A percentile compares a stretch with the other conserved stretches of the same genome.
Evolutionary conservation across 2,329 filamentous ascomycete genomes (phyloP).

Genomic region (Davidsoniella eucalypti): DNA sequence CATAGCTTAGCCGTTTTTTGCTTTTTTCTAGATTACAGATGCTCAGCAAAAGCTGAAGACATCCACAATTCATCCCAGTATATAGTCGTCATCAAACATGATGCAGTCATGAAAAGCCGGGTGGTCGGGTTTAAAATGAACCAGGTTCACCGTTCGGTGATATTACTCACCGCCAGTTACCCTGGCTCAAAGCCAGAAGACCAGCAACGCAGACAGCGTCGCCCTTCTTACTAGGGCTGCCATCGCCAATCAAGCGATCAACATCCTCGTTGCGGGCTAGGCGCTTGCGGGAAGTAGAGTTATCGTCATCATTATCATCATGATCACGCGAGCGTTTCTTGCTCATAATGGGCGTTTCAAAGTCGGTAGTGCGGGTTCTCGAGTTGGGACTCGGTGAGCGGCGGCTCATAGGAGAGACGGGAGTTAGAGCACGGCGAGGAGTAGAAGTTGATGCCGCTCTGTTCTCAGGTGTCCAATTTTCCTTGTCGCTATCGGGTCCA

Average conservation of each 20-base stretch:
- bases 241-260: slow-evolving; percentile 54
- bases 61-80: neutral
- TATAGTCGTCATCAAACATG: too few relatives aligned
- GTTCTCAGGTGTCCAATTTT: slow-evolving; percentile 60
- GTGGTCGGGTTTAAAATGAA: too few relatives aligned
- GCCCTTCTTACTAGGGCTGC: slow-evolving; percentile 54
- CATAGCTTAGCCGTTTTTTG: neutral
- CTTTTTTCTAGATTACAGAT: neutral
- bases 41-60: neutral
- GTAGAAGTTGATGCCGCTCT: slow-evolving; percentile 20
- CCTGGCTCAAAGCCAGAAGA: slow-evolving; percentile 75
- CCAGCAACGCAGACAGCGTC: slow-evolving; percentile 84
- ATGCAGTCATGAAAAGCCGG: too few relatives aligned
- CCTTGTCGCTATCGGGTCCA: slow-evolving; percentile 50
- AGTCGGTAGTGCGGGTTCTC: neutral
- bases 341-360: slow-evolving; percentile 20
- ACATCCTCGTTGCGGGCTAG: slow-evolving; percentile 38
- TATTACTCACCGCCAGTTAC: slow-evolving; percentile 46
- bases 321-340: slow-evolving; percentile 10
- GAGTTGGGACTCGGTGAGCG: slow-evolving; percentile 11
- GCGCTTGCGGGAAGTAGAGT: slow-evolving; percentile 16
- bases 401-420: slow-evolving; percentile 24
- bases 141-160: neutral
- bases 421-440: slow-evolving; percentile 17
- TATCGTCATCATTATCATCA: neutral